phyloP scores from a whole-genome alignment of 2,329 filamentous ascomycete species.

The Alternaria brassicicola region DNA sequence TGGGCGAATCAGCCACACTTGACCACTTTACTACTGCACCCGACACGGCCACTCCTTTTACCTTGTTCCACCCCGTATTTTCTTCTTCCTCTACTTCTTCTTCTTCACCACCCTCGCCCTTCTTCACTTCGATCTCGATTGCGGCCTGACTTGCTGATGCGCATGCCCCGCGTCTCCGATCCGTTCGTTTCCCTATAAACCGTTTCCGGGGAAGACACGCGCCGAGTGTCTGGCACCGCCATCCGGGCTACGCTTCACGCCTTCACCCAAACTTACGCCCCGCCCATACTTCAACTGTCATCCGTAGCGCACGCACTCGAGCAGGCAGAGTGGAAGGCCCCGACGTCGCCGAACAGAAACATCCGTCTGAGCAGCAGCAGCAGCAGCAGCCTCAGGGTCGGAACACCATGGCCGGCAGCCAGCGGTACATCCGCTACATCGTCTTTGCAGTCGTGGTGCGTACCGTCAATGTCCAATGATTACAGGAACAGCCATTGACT shows the following conservation, averaged over 20 bases:
- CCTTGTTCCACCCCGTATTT: not conserved
- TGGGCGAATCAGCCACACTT: constrained; percentile 23
- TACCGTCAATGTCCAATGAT: not conserved
- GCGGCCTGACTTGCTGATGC: constrained; percentile 3
- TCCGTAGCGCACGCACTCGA: constrained; percentile 4
- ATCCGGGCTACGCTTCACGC: not conserved
- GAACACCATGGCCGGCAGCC: constrained; percentile 73
- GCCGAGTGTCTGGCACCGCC: constrained; percentile 1
- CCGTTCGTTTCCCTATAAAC: constrained; percentile 9
- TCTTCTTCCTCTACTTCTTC: constrained; percentile 9
- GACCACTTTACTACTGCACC: constrained; percentile 1
- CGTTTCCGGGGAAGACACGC: constrained; percentile 1
- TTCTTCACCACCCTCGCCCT: not conserved
- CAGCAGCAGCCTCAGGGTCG: constrained; percentile 21
- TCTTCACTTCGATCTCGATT: not conserved
- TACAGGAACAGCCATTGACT: constrained; percentile 15
- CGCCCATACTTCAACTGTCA: constrained; percentile 3
- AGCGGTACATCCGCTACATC: constrained; percentile 74
- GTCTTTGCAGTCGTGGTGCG: constrained; percentile 82
- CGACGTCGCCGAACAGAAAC: constrained; percentile 27
- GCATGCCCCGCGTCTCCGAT: constrained; percentile 17
- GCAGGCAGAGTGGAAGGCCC: constrained; percentile 38
- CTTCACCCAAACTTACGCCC: not conserved
- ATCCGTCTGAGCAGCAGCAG: constrained; percentile 23
- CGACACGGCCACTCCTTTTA: constrained; percentile 15